A percentile compares a stretch with the other conserved stretches of the same genome.
These are phyloP conservation scores for Globisporangium emineosum DNA, from an alignment of 352 stramenopile genomes.

Conservation along the genomic window DNA sequence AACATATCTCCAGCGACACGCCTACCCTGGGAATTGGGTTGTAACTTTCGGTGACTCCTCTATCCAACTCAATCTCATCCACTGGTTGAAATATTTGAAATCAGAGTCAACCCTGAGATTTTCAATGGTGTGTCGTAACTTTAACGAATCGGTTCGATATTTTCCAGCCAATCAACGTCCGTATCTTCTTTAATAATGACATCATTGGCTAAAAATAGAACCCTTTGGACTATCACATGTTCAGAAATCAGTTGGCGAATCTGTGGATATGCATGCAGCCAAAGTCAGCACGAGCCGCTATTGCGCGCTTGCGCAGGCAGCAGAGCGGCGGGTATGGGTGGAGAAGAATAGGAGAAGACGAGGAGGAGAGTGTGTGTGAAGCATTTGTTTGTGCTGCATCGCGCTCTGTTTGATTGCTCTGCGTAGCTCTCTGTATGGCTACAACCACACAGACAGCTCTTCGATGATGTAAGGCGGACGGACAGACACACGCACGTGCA, in stretches of 20 bases:
- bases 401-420: neutral
- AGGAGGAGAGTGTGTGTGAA: neutral
- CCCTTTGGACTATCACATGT: neutral
- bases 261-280: neutral
- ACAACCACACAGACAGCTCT: neutral
- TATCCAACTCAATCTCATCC: neutral
- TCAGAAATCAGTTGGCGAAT: constrained; percentile 7
- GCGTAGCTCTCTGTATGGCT: neutral
- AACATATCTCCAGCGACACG: neutral
- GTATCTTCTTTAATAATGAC: neutral
- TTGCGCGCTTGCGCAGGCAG: neutral
- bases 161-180: neutral
- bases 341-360: neutral
- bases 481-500: neutral
- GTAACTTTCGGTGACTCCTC: neutral
- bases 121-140: neutral
- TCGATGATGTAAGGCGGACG: neutral
- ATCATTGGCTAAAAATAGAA: constrained; percentile 3
- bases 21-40: neutral
- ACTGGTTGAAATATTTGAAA: neutral
- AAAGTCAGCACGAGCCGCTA: neutral
- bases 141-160: neutral
- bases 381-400: neutral
- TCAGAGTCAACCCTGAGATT: neutral
- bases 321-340: constrained; percentile 4